Conservation (phyloP, 2,329 filamentous ascomycete species). For the Phyllosticta ampelicida region DNA sequence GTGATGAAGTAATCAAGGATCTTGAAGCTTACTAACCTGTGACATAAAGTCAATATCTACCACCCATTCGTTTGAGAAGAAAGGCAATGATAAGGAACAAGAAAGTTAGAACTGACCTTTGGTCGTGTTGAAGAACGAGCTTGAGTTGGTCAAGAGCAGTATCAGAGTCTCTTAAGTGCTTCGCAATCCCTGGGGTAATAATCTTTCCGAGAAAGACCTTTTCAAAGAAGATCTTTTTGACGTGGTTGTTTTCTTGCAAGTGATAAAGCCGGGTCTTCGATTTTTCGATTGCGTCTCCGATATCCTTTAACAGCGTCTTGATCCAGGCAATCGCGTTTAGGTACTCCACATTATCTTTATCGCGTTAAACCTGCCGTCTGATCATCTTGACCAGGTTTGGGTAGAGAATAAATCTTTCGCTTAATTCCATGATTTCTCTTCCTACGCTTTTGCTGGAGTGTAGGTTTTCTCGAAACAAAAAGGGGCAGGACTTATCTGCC, state of each 20-base stretch:
- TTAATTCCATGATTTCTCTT: not conserved
- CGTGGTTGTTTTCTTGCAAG: not conserved
- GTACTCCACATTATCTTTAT: not conserved
- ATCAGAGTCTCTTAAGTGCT: not conserved
- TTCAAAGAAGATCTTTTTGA: not conserved
- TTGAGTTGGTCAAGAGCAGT: not conserved
- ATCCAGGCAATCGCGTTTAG: not conserved
- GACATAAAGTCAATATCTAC: not conserved
- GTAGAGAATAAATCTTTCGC: not conserved
- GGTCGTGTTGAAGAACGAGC: not conserved
- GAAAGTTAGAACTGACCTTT: not conserved
- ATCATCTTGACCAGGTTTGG: not conserved
- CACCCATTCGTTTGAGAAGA: too few relatives aligned
- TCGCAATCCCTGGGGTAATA: not conserved
- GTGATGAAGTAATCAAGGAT: not conserved
- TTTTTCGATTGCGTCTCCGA: not conserved
- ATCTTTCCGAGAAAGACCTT: not conserved
- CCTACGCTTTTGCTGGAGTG: not conserved
- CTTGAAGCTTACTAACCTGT: not conserved
- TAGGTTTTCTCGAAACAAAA: not conserved
- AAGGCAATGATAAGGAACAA: not conserved
- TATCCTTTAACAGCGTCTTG: not conserved
- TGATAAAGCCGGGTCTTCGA: not conserved
- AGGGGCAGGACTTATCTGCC: not conserved
- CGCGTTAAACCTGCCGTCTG: not conserved